These are phyloP conservation scores for Venturia nashicola DNA, from an alignment of 2,329 filamentous ascomycete genomes.

Conservation along the genomic window DNA sequence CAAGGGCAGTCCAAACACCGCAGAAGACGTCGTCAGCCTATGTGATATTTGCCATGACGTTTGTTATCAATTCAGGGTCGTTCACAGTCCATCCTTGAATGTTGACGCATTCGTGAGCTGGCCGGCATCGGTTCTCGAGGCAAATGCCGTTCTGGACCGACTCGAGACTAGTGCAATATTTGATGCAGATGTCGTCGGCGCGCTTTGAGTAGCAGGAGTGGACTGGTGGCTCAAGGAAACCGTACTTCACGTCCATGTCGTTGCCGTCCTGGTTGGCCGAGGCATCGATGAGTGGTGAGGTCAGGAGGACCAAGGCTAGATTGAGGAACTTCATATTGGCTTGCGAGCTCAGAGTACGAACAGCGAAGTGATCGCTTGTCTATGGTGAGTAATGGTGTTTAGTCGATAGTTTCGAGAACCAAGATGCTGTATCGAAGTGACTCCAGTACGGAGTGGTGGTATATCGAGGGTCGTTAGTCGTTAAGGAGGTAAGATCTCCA, in stretches of 20 bases:
- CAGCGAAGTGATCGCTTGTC: background rate
- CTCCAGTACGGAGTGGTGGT: background rate
- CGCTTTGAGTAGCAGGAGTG: background rate
- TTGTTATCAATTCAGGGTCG: too few species aligned
- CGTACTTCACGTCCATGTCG: background rate
- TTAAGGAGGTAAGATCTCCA: too few species aligned
- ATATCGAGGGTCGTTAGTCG: too few species aligned
- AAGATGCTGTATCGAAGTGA: background rate
- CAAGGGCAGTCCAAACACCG: background rate
- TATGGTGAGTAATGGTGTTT: background rate
- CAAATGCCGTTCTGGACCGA: background rate
- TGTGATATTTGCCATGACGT: background rate
- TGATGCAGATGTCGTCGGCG: background rate
- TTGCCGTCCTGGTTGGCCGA: background rate
- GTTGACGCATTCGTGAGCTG: background rate
- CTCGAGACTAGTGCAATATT: background rate
- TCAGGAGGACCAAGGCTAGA: background rate
- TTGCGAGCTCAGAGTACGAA: background rate
- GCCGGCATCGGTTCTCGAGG: background rate
- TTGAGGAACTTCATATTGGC: background rate
- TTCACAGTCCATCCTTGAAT: background rate
- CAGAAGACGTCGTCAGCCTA: background rate
- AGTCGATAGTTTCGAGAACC: background rate
- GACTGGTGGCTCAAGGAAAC: background rate
- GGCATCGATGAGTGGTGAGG: background rate